phyloP scores from a whole-genome alignment of 768 basidiomycete genomes.

The Suillus hirtellus region DNA sequence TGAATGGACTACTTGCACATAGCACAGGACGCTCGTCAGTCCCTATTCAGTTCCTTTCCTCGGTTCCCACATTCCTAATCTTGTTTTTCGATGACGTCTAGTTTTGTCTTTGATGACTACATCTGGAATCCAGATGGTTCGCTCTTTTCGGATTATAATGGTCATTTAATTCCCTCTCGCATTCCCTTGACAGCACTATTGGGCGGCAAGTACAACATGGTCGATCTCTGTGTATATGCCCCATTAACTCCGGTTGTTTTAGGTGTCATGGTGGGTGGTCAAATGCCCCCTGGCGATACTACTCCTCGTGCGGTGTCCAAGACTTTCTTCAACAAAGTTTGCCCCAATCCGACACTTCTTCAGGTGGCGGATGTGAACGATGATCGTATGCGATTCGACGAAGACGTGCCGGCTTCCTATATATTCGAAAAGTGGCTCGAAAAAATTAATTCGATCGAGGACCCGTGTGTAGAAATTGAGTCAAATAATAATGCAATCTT shows the following conservation, averaged over 20 bases:
- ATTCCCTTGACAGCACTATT: constrained; percentile 43
- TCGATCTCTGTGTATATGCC: neutral
- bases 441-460: constrained; percentile 33
- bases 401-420: constrained; percentile 25
- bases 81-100: constrained; percentile 14
- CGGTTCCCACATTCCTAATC: constrained; percentile 10
- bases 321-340: constrained; percentile 42
- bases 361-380: constrained; percentile 29
- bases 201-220: constrained; percentile 29
- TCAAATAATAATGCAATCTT: constrained; percentile 30
- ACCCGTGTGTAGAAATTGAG: constrained; percentile 42
- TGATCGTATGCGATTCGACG: constrained; percentile 29
- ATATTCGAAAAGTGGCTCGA: constrained; percentile 42
- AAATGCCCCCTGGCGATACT: constrained; percentile 33
- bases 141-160: constrained; percentile 38
- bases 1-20: constrained; percentile 38
- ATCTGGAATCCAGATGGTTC: constrained; percentile 39
- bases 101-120: constrained; percentile 47
- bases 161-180: constrained; percentile 38
- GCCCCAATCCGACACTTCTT: constrained; percentile 38
- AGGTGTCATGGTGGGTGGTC: constrained; percentile 45
- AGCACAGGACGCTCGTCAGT: constrained; percentile 36
- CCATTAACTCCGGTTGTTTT: constrained; percentile 1
- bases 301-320: constrained; percentile 38
- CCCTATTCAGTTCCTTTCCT: neutral